phyloP scores from a whole-genome alignment of 2,329 filamentous ascomycete genomes.

The Trichoderma polysporum region DNA sequence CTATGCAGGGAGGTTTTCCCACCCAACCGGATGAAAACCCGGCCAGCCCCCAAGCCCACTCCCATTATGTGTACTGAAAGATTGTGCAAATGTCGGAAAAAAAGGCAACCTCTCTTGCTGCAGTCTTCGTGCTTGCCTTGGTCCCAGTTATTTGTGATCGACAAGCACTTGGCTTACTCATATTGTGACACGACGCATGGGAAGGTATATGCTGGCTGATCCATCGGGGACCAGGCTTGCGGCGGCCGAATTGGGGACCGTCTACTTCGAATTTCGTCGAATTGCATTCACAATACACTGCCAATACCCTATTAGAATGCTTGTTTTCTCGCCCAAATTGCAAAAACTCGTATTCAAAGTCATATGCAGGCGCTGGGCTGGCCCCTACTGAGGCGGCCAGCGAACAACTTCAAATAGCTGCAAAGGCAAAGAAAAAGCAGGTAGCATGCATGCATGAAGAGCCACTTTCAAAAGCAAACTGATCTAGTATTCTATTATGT shows the following conservation, averaged over 20 bases:
- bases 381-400: not conserved
- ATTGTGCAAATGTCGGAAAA: not conserved
- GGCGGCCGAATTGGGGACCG: not conserved
- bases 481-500: not conserved
- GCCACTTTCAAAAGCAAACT: not conserved
- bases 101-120: not conserved
- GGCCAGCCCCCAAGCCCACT: conserved; percentile 8
- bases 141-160: not conserved
- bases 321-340: not conserved
- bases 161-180: not conserved
- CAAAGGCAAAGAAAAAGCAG: not conserved
- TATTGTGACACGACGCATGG: not conserved
- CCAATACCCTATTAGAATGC: not conserved
- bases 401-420: not conserved
- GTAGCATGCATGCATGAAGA: conserved; percentile 6
- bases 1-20: not conserved
- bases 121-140: not conserved
- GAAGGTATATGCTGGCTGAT: not conserved
- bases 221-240: not conserved
- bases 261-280: not conserved
- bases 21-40: conserved; percentile 7
- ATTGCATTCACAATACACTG: not conserved
- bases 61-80: not conserved
- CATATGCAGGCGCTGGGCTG: not conserved
- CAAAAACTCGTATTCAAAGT: not conserved